These are phyloP conservation scores for Basidiobolus meristosporus DNA, from an alignment of 371 early-diverging fungal genomes.

Conservation along the genomic window DNA sequence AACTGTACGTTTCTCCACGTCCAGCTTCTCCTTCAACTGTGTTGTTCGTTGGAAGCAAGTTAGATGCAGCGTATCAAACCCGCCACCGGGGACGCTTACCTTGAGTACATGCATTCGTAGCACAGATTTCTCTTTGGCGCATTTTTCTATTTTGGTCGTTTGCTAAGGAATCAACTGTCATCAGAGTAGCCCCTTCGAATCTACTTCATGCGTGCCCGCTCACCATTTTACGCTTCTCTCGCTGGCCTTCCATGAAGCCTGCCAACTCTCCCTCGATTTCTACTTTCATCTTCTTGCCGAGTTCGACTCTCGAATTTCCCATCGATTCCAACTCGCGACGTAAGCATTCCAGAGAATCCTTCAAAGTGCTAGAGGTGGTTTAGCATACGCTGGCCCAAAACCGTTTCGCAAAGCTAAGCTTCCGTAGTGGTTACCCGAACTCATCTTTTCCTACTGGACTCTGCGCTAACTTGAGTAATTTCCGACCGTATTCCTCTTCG, in stretches of 20 bases:
- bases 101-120: conserved; percentile 3
- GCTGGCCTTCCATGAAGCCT: conserved; percentile 65
- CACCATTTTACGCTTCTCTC: conserved; percentile 46
- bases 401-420: too few relatives aligned
- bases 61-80: too few relatives aligned
- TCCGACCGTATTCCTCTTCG: conserved; percentile 78
- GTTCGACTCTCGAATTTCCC: conserved; percentile 53
- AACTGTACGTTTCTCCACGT: too few relatives aligned
- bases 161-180: conserved; percentile 11
- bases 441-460: conserved; percentile 66
- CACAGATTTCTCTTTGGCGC: conserved; percentile 12
- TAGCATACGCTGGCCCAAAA: too few relatives aligned
- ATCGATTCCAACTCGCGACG: conserved; percentile 59
- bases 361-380: conserved; percentile 25
- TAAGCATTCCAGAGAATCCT: conserved; percentile 40
- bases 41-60: too few relatives aligned
- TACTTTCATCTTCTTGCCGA: conserved; percentile 55
- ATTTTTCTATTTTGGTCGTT: conserved; percentile 23
- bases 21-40: too few relatives aligned
- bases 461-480: conserved; percentile 56
- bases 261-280: conserved; percentile 50
- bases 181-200: not conserved
- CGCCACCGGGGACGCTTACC: conserved; percentile 3
- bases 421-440: conserved; percentile 38
- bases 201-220: not conserved